Evolutionary conservation across 192 early-diverging fungal species (phyloP).

Genomic region (Linnemannia schmuckeri): DNA sequence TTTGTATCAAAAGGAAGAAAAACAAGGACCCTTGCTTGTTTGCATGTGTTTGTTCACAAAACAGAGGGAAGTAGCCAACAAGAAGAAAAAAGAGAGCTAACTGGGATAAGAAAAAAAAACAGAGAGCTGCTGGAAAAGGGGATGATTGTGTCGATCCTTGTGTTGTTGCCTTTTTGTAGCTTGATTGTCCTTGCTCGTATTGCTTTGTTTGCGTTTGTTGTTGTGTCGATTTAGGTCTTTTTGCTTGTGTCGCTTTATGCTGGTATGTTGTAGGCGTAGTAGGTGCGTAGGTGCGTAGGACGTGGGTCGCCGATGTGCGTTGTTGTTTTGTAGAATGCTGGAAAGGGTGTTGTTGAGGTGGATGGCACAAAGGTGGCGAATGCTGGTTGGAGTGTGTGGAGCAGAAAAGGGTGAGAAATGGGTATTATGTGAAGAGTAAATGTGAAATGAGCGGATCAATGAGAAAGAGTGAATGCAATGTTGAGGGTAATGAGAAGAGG

Average conservation of each 20-base stretch:
- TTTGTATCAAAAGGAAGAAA: background rate
- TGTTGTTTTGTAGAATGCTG: background rate
- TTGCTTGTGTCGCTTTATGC: background rate
- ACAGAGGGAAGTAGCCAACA: background rate
- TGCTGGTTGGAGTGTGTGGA: background rate
- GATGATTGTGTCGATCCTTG: background rate
- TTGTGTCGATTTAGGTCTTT: background rate
- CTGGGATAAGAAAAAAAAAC: background rate
- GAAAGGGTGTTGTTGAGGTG: background rate
- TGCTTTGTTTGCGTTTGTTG: constrained; percentile 4
- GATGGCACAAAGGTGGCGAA: background rate
- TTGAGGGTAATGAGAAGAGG: background rate
- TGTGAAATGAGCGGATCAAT: background rate
- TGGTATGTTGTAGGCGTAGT: background rate
- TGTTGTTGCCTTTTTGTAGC: background rate
- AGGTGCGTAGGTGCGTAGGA: background rate
- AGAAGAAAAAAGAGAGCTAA: background rate
- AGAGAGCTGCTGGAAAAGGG: background rate
- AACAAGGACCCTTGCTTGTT: background rate
- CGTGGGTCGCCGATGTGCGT: background rate
- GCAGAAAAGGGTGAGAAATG: background rate
- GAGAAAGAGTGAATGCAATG: constrained; percentile 3
- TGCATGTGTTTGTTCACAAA: constrained; percentile 1
- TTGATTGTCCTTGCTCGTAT: background rate
- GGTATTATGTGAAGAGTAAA: background rate